Percentiles rank a stretch among this genome's conserved stretches.
Evolutionary conservation across 257 asterid genomes (phyloP).

Genomic region (Nicotiana paniculata): DNA sequence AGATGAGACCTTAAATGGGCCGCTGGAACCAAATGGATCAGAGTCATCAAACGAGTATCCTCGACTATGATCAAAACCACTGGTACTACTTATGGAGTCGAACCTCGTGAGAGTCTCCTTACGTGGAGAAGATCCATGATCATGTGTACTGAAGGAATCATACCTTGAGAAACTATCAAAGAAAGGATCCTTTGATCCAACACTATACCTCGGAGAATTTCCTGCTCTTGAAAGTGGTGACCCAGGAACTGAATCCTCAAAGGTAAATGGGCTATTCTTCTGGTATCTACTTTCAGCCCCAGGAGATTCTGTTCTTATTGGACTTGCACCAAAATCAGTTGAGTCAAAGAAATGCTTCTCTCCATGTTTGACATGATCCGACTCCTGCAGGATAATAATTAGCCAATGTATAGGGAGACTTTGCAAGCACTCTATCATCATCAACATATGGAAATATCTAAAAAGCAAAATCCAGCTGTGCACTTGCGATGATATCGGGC

Average conservation of each 20-base stretch:
- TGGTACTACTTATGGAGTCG: slow-evolving; percentile 70
- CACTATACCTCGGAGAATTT: slow-evolving; percentile 58
- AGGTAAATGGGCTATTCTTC: slow-evolving; percentile 50
- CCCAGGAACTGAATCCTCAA: slow-evolving; percentile 76
- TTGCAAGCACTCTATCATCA: not conserved
- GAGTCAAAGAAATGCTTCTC: slow-evolving; percentile 76
- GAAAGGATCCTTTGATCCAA: slow-evolving; percentile 53
- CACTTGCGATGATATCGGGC: not conserved
- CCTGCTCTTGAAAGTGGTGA: slow-evolving; percentile 66
- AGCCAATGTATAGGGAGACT: not conserved
- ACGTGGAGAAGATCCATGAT: slow-evolving; percentile 47
- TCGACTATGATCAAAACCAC: slow-evolving; percentile 53
- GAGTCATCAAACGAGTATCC: slow-evolving; percentile 76
- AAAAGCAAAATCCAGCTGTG: not conserved
- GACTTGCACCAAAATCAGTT: slow-evolving; percentile 64
- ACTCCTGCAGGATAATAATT: slow-evolving; percentile 41
- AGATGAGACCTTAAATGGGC: slow-evolving; percentile 84
- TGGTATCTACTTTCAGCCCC: slow-evolving; percentile 44
- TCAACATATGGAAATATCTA: not conserved
- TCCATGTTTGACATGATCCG: slow-evolving; percentile 51
- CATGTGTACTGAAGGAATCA: slow-evolving; percentile 63
- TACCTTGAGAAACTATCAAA: slow-evolving; percentile 69
- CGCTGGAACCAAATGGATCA: slow-evolving; percentile 83
- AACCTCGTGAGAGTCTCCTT: slow-evolving; percentile 61
- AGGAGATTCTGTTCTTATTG: slow-evolving; percentile 53